phyloP scores from a whole-genome alignment of 805 yeast species.

The Tetrapisispora fleetii region DNA sequence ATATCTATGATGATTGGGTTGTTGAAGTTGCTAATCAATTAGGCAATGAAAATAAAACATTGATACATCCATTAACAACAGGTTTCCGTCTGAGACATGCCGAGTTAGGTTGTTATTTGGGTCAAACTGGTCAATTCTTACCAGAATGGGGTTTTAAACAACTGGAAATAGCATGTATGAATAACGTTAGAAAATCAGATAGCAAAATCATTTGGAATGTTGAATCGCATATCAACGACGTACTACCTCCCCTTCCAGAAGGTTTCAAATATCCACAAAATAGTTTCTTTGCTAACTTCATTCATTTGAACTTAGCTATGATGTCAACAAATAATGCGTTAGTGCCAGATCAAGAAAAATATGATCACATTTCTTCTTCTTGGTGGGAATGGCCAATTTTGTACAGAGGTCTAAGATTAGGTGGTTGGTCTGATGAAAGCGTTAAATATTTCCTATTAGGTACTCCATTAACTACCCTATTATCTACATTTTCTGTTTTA shows the following conservation, averaged over 20 bases:
- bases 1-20: constrained; percentile 81
- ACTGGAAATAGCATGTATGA: constrained; percentile 64
- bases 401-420: constrained; percentile 65
- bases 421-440: constrained; percentile 61
- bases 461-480: constrained; percentile 71
- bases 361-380: constrained; percentile 59
- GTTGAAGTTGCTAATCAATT: constrained; percentile 65
- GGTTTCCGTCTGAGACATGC: constrained; percentile 59
- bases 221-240: constrained; percentile 55
- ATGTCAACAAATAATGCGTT: constrained; percentile 87
- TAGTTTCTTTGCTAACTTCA: constrained; percentile 61
- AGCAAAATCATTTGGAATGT: constrained; percentile 86
- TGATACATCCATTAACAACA: constrained; percentile 65
- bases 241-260: constrained; percentile 44
- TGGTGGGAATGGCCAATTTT: constrained; percentile 90
- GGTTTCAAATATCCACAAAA: constrained; percentile 50
- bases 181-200: constrained; percentile 57
- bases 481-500: constrained; percentile 54
- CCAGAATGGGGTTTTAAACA: constrained; percentile 89
- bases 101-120: constrained; percentile 61
- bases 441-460: constrained; percentile 64
- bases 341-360: constrained; percentile 67
- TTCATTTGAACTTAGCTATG: constrained; percentile 74
- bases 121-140: constrained; percentile 55
- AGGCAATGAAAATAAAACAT: constrained; percentile 32